phyloP scores from a whole-genome alignment of 768 basidiomycete species.

The Termitomyces sp. region DNA sequence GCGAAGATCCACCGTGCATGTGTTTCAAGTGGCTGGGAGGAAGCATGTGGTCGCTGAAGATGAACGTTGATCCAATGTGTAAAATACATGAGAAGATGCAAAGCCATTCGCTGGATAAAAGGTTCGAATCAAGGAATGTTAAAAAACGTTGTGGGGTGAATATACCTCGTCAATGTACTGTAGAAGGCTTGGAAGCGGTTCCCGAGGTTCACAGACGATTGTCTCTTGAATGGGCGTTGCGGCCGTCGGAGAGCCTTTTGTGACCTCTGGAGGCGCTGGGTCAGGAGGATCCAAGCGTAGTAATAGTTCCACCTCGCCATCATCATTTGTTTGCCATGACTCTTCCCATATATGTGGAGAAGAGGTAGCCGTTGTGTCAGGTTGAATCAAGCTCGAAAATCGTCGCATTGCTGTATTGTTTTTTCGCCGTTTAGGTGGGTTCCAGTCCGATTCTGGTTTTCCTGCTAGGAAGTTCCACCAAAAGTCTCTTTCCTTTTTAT shows the following conservation, averaged over 20 bases:
- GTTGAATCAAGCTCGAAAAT: conserved; percentile 24
- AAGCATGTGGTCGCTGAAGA: conserved; percentile 38
- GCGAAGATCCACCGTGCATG: conserved; percentile 80
- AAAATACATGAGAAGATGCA: conserved; percentile 83
- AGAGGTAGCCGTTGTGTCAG: conserved; percentile 19
- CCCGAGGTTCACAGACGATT: conserved; percentile 33
- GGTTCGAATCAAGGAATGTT: conserved; percentile 6
- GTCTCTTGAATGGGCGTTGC: neutral
- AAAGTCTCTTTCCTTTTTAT: conserved; percentile 63
- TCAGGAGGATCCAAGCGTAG: conserved; percentile 29
- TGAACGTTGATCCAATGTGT: conserved; percentile 72
- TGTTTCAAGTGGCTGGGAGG: conserved; percentile 38
- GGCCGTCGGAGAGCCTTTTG: conserved; percentile 1
- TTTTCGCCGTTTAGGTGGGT: conserved; percentile 41
- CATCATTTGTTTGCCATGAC: conserved; percentile 30
- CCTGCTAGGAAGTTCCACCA: conserved; percentile 83
- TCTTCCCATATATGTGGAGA: conserved; percentile 17
- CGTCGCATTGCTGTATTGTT: conserved; percentile 18
- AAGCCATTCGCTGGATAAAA: conserved; percentile 48
- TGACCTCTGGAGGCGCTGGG: conserved; percentile 25
- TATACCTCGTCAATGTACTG: conserved; percentile 62
- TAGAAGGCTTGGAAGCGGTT: conserved; percentile 56
- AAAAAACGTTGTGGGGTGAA: neutral
- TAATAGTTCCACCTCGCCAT: conserved; percentile 37
- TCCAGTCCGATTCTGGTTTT: conserved; percentile 64